Evolutionary conservation across 306 rosid genomes (phyloP).

Genomic region (Carpinus fangiana): DNA sequence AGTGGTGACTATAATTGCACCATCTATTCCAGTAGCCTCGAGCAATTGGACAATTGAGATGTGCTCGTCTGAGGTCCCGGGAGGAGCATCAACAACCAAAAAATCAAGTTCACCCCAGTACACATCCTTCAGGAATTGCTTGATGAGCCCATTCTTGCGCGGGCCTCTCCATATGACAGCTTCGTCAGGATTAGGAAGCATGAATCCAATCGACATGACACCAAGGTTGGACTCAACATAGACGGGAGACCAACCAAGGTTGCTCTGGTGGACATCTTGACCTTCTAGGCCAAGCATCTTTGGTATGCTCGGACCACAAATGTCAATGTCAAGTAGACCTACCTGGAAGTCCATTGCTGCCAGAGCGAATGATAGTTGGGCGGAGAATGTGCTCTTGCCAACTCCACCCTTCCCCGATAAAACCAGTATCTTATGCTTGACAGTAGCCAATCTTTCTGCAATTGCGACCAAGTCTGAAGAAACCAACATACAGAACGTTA

Average conservation of each 20-base stretch:
- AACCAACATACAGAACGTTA: slow-evolving; percentile 12
- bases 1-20: slow-evolving; percentile 92
- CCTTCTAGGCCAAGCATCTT: slow-evolving; percentile 96
- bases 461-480: slow-evolving; percentile 73
- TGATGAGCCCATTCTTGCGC: slow-evolving; percentile 82
- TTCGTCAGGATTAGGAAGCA: slow-evolving; percentile 78
- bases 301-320: slow-evolving; percentile 97
- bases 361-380: slow-evolving; percentile 84
- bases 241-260: slow-evolving; percentile 97
- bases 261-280: slow-evolving; percentile 91
- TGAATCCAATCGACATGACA: slow-evolving; percentile 90
- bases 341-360: slow-evolving; percentile 87
- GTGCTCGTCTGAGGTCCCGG: slow-evolving; percentile 95
- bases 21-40: slow-evolving; percentile 68
- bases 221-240: slow-evolving; percentile 92
- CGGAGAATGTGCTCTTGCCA: slow-evolving; percentile 95
- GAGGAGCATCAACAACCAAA: slow-evolving; percentile 92
- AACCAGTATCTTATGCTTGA: slow-evolving; percentile 86
- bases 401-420: slow-evolving; percentile 97
- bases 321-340: slow-evolving; percentile 93
- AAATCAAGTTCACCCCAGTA: slow-evolving; percentile 94
- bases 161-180: slow-evolving; percentile 95
- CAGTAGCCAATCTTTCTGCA: slow-evolving; percentile 91
- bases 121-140: slow-evolving; percentile 85
- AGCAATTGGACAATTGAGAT: slow-evolving; percentile 84